Base-by-base conservation (phyloP, 164 flowering plant genomes). In the Piper longum region DNA sequence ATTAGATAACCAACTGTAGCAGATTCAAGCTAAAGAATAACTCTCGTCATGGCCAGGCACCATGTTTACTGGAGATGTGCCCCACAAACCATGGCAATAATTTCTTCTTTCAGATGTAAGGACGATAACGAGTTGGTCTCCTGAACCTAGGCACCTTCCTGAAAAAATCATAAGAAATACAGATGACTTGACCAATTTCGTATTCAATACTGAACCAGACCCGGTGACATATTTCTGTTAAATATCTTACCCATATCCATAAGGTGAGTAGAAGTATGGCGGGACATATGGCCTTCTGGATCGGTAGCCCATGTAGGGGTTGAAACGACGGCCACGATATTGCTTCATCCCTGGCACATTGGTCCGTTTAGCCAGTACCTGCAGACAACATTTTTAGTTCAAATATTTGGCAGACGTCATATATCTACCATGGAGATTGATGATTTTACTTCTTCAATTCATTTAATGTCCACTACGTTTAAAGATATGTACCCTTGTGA, bases 301-400 rank as follows among this genome's bases (percentile, higher is more conserved):
- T 67, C 83, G 70, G 70, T 71, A 77, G 48, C 75, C 81, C 73
- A 70, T 57, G 60, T 54, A 82, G 1, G 84, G 85, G 54, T 63
- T 79, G 7, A 75, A 71, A 14, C 85, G 75, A 67, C 88, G 73
- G 69, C 88, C 88, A 51, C 83, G 71, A 63, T 69, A 82, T 63
- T 84, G 88, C 63, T 81, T 86, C 91, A 82, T 78, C 64, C 91
- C 91, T 56, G 91, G 91, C 73, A 86, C 63, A 59, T 86, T 86
- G 56, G 91, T 86, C 58, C 92, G 70, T 75, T 86, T 86, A 41
- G 83, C 85, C 59, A 87, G 81, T 16, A 84, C 95, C 95, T 87
- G 71, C 52, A 65, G 14, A 9, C 56, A 64, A 5, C 51, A 60
- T n/a, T 60, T 13, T 39, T 7, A 41, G 41, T 18, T 58, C 39